phyloP scores from a whole-genome alignment of 225 moss, liverwort and hornwort species.

The Bryoerythrophyllum caledonicum region DNA sequence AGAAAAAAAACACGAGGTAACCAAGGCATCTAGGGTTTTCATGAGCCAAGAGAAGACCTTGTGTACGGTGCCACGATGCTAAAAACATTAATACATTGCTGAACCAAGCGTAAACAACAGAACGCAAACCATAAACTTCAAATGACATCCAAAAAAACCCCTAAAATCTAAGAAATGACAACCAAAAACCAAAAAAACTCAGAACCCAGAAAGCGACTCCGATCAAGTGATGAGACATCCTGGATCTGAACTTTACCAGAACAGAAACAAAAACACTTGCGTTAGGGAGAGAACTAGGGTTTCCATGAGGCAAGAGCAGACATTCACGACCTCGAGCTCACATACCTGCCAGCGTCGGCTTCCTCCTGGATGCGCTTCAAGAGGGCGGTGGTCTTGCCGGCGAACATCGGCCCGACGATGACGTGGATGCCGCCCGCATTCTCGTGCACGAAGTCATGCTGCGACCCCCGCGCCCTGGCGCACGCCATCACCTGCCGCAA shows the following conservation, averaged over 20 bases:
- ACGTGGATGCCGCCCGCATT: slow-evolving; percentile 69
- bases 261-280: too few species aligned
- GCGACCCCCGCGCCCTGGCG: slow-evolving; percentile 21
- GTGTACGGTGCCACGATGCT: too few species aligned
- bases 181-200: background rate
- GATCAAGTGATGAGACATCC: background rate
- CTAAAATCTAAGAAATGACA: background rate
- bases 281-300: background rate
- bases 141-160: background rate
- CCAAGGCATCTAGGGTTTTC: too few species aligned
- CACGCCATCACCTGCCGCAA: slow-evolving; percentile 18
- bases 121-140: background rate
- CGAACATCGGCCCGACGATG: slow-evolving; percentile 92
- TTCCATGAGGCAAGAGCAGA: background rate
- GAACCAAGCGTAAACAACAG: background rate
- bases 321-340: too few species aligned
- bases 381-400: slow-evolving; percentile 86
- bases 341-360: slow-evolving; percentile 65
- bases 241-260: too few species aligned
- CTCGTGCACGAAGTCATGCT: slow-evolving; percentile 38
- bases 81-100: background rate
- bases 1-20: background rate
- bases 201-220: background rate
- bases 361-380: slow-evolving; percentile 66
- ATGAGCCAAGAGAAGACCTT: too few species aligned